Percentiles rank a stretch among this genome's conserved stretches.
Evolutionary conservation across 352 stramenopile genomes (phyloP).

Genomic region (Globisporangium apiculatum): DNA sequence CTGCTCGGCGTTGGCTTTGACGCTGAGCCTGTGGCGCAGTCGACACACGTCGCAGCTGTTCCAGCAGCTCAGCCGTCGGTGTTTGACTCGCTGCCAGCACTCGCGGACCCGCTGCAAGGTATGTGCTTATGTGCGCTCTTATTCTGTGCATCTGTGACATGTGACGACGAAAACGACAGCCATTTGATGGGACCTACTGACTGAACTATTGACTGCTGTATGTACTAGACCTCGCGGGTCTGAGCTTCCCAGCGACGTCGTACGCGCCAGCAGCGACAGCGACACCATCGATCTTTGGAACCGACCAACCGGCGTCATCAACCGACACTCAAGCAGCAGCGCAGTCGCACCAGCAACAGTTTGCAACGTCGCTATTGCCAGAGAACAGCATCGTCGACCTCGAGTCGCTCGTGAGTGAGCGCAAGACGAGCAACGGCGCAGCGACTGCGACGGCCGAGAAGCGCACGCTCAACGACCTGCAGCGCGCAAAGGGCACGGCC

Average conservation of each 20-base stretch:
- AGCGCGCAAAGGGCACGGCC: constrained; percentile 29
- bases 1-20: constrained; percentile 47
- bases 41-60: constrained; percentile 3
- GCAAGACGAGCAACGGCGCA: constrained; percentile 26
- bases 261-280: constrained; percentile 3
- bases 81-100: constrained; percentile 22
- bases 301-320: no score
- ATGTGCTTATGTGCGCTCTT: neutral
- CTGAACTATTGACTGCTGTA: neutral
- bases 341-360: constrained; percentile 15
- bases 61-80: constrained; percentile 19
- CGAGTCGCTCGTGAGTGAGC: constrained; percentile 40
- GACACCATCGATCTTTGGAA: constrained; percentile 2
- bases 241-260: constrained; percentile 29
- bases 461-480: constrained; percentile 52
- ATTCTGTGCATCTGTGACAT: no score
- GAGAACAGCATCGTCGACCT: constrained; percentile 70
- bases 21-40: constrained; percentile 6
- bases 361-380: constrained; percentile 45
- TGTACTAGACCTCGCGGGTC: constrained; percentile 32
- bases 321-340: neutral
- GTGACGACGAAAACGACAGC: no score
- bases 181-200: no score
- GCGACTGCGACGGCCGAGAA: constrained; percentile 22
- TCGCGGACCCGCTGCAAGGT: constrained; percentile 30